Base-by-base conservation (phyloP, 306 rosid species). In the Castanopsis chinensis region DNA sequence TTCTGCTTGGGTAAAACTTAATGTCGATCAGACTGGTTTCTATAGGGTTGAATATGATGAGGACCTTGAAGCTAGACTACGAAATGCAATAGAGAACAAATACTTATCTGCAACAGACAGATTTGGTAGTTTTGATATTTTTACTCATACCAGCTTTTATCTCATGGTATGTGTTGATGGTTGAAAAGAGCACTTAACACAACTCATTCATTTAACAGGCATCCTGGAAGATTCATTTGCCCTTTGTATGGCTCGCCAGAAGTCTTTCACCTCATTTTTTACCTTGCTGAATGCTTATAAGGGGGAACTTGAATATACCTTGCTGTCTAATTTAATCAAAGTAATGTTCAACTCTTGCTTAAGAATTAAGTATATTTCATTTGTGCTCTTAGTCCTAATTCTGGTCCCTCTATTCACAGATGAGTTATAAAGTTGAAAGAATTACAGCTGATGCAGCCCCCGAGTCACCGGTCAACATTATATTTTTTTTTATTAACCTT, bases 1-100 rank as follows among this genome's bases (percentile, higher is more conserved):
- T 32, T 69, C 77, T 76, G 57, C 80, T 76, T 94, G 97, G 97
- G 83, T 90, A 84, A 94, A 94, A 83, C 82, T 94, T 80, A 92
- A 94, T 82, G 96, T 92, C 84, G 93, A 92, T 69, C 98, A 94
- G 89, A 51, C 98, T 81, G 98, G 98, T 76, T 92, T 94, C 80
- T 94, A 94, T 86, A 81, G 98, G 85, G 98, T 94, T 89, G 90
- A 94, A 73, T 94, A 94, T 82, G 96, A 92, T 53, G 92, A 83
- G 74, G 65, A 74, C 52, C 97, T 94, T 79, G 84, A 93, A 67
- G 84, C 87, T 82, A 90, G 87, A 65, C 93, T 92, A 37, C 84
- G 92, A 89, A 69, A 81, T 71, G 98, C 98, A 17, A 87, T 90
- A 81, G 89, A 89, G 83, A 91, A 82, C 59, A 89, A 84, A 75